Percentiles rank a stretch among this genome's conserved stretches.
These are phyloP conservation scores for Syncephalastrum contaminatum DNA, from an alignment of 371 early-diverging fungal genomes.

Conservation along the genomic window DNA sequence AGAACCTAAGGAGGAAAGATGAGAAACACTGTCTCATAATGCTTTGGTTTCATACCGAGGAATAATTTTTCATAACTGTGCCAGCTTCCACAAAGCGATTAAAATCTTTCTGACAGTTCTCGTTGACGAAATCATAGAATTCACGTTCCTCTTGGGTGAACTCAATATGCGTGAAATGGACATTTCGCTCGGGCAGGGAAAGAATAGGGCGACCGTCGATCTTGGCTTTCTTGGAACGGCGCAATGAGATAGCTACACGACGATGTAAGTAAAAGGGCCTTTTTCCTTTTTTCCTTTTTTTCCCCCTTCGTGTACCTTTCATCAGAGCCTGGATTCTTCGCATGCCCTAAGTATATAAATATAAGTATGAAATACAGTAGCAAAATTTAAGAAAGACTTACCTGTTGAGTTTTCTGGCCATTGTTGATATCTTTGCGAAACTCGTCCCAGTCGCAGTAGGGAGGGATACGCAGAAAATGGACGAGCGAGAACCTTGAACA, in stretches of 20 bases:
- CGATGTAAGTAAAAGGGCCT: neutral
- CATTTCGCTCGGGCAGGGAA: constrained; percentile 56
- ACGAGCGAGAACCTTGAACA: constrained; percentile 60
- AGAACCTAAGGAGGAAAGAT: constrained; percentile 14
- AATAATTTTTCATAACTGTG: constrained; percentile 60
- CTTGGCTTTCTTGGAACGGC: constrained; percentile 61
- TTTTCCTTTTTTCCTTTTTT: neutral
- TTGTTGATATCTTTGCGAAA: constrained; percentile 54
- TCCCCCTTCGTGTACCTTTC: constrained; percentile 31
- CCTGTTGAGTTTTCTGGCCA: constrained; percentile 14
- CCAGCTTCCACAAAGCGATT: constrained; percentile 48
- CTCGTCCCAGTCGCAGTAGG: constrained; percentile 55
- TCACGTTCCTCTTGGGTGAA: constrained; percentile 59
- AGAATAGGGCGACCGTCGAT: constrained; percentile 72
- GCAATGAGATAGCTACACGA: constrained; percentile 53
- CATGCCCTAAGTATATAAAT: constrained; percentile 34
- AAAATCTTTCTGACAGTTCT: constrained; percentile 47
- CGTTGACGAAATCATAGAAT: constrained; percentile 61
- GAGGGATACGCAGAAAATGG: constrained; percentile 73
- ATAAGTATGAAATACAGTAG: too few relatives aligned
- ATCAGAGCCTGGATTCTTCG: constrained; percentile 34
- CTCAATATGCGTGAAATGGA: constrained; percentile 51
- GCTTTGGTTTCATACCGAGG: constrained; percentile 32
- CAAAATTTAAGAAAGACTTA: neutral
- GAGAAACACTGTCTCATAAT: neutral